These are phyloP conservation scores for Violaceomyces palustris DNA, from an alignment of 1,284 basidiomycete genomes.

Conservation along the genomic window DNA sequence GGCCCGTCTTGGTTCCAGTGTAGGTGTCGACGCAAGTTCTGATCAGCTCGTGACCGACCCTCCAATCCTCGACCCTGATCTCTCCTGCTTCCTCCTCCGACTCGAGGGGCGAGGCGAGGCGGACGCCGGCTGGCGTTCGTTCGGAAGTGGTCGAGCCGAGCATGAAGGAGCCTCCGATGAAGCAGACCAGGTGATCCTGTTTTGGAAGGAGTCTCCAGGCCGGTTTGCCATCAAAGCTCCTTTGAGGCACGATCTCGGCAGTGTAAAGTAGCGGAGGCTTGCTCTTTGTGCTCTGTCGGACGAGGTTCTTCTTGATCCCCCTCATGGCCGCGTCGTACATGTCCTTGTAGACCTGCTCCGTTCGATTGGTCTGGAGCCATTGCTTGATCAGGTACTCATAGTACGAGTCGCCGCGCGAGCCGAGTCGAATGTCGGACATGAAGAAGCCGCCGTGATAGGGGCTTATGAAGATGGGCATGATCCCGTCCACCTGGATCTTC, in stretches of 20 bases:
- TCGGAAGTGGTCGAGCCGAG: constrained; percentile 63
- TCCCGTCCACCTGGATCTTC: constrained; percentile 60
- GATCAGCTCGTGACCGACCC: constrained; percentile 71
- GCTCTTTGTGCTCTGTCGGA: constrained; percentile 56
- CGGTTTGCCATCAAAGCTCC: constrained; percentile 1
- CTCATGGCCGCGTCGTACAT: constrained; percentile 83
- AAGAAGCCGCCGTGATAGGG: constrained; percentile 66
- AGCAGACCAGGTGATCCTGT: constrained; percentile 94
- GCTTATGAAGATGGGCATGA: constrained; percentile 77
- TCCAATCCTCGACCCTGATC: constrained; percentile 66
- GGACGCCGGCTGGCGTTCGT: background rate
- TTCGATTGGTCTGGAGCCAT: constrained; percentile 59
- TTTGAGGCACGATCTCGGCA: constrained; percentile 62
- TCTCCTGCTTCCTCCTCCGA: constrained; percentile 62
- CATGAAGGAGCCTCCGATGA: constrained; percentile 85
- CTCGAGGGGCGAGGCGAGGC: constrained; percentile 21
- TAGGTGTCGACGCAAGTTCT: constrained; percentile 83
- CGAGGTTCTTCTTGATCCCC: constrained; percentile 71
- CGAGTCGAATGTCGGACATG: constrained; percentile 73
- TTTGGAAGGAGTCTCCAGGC: constrained; percentile 62
- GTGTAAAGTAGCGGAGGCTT: constrained; percentile 65
- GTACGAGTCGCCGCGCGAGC: constrained; percentile 87
- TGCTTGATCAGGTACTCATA: constrained; percentile 76
- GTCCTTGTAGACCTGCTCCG: constrained; percentile 74
- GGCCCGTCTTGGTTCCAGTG: constrained; percentile 68